Evolutionary conservation across 768 basidiomycete genomes (phyloP), one percentile per base, ranked within the genome.

Genomic region (Daedaleopsis sinensis): DNA sequence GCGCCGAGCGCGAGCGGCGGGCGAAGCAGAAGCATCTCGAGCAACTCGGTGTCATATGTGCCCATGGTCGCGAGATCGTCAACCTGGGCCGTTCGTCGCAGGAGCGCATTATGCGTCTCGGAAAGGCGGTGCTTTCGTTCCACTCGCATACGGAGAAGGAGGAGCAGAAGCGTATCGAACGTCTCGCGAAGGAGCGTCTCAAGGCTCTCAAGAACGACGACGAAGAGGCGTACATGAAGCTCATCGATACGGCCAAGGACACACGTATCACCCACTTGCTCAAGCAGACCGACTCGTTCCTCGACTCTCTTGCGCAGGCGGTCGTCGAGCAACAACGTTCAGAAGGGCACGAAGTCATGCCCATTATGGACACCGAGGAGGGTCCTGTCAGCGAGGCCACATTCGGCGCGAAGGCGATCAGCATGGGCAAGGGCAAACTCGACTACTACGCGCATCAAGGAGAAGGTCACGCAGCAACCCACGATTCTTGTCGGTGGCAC

Each of bases 221-320:
- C 78, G 97, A 99, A 79, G 97, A 98, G 76, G 96, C 94, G n/a
- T 99, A 99, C 76, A 90, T 98, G 86, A 95, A 95, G 72, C 90
- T 99, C 69, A 93, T 99, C 70, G 97, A 98, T 74, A 97, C 96
- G 18, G 96, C 96, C 59, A 99, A 99, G 74, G 97, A 99, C 70
- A 98, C 96, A 11, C 91, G 97, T 76, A 98, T 99, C 76, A 97
- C 96, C 0, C 97, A 98, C 76, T 80, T 98, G 27, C 80, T 99
- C 58, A 82, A 90, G 48, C 96, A 98, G 77, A 99, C 97, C 10
- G 96, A 99, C 69, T 69, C 87, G 0, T 99, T 94, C 77, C 88
- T 99, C 67, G 96, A 98, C 71, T 94, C 93, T 9, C 87, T 99
- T 24, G 93, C 96, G 1, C 91, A 94, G 60, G 95, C 96, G 36